phyloP scores from a whole-genome alignment of 805 yeast genomes.

The Teunomyces kruisii region DNA sequence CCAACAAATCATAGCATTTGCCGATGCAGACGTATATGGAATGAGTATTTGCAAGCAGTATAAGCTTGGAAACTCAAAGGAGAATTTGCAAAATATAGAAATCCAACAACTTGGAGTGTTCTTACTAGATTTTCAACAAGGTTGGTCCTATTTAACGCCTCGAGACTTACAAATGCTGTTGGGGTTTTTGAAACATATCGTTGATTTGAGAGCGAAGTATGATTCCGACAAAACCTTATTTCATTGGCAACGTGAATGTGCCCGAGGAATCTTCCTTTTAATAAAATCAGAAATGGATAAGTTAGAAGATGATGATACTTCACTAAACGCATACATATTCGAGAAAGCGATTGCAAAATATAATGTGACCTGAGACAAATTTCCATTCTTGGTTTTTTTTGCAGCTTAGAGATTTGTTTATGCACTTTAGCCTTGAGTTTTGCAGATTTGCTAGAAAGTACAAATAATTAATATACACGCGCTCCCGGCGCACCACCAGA shows the following conservation, averaged over 20 bases:
- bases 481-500: neutral
- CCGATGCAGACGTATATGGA: slow-evolving; percentile 70
- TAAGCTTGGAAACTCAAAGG: slow-evolving; percentile 5
- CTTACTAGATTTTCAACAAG: slow-evolving; percentile 34
- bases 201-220: neutral
- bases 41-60: slow-evolving; percentile 48
- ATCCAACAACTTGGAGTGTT: slow-evolving; percentile 40
- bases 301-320: neutral
- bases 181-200: slow-evolving; percentile 10
- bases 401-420: too few species aligned
- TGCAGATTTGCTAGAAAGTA: neutral
- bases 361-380: neutral
- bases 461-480: neutral
- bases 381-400: neutral
- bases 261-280: slow-evolving; percentile 49
- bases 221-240: slow-evolving; percentile 1
- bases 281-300: slow-evolving; percentile 61
- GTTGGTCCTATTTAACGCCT: slow-evolving; percentile 18
- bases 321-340: slow-evolving; percentile 2
- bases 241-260: slow-evolving; percentile 46
- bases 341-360: slow-evolving; percentile 1
- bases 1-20: slow-evolving; percentile 45
- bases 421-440: neutral
- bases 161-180: slow-evolving; percentile 21
- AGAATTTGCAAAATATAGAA: slow-evolving; percentile 8